phyloP scores from a whole-genome alignment of 1,139 yeast species.

The Magnusiomyces suaveolens region DNA sequence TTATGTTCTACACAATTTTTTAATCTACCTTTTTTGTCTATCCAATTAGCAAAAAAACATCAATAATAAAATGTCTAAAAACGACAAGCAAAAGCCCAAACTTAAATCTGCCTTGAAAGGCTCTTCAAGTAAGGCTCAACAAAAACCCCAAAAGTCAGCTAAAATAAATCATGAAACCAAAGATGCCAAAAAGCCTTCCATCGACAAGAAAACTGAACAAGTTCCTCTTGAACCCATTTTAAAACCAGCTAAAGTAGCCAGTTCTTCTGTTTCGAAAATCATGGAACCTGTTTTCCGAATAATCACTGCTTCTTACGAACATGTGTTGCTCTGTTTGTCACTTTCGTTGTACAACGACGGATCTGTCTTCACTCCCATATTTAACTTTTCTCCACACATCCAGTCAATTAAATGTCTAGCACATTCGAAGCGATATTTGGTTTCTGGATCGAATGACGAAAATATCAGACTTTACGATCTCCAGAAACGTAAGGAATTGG shows the following conservation, averaged over 20 bases:
- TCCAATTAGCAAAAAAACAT: too few relatives aligned
- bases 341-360: conserved; percentile 40
- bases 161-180: not conserved
- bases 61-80: not conserved
- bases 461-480: conserved; percentile 89
- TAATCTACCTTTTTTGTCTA: too few relatives aligned
- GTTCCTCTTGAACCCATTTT: not conserved
- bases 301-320: conserved; percentile 92
- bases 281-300: conserved; percentile 46
- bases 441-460: conserved; percentile 93
- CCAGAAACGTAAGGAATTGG: conserved; percentile 88
- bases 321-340: conserved; percentile 77
- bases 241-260: not conserved
- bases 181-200: not conserved
- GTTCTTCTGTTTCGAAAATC: not conserved
- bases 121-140: not conserved
- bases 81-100: not conserved
- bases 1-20: too few relatives aligned
- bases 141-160: not conserved
- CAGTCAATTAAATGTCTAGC: conserved; percentile 80
- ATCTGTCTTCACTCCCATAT: conserved; percentile 80
- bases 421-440: conserved; percentile 72
- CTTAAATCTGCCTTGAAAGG: not conserved
- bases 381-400: conserved; percentile 92
- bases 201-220: not conserved